These are phyloP conservation scores for Alternaria gaisen DNA, from an alignment of 2,329 filamentous ascomycete species.

Conservation along the genomic window DNA sequence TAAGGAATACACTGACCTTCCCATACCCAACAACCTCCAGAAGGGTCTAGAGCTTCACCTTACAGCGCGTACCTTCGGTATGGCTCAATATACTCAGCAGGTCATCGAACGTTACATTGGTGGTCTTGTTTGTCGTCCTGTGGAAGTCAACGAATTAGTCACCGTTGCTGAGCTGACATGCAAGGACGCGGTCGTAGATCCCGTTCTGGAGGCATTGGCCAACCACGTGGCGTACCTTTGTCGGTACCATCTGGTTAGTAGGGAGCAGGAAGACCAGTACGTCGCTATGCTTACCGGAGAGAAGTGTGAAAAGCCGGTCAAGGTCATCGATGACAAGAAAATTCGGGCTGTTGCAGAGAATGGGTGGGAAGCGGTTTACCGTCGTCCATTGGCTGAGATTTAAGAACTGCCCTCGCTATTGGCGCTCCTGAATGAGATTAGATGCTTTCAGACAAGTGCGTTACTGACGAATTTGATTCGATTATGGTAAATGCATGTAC, in stretches of 20 bases:
- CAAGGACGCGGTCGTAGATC: constrained; percentile 3
- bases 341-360: background rate
- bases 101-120: constrained; percentile 2
- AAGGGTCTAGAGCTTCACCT: constrained; percentile 9
- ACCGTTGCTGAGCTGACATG: constrained; percentile 1
- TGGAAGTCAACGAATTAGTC: background rate
- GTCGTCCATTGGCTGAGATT: background rate
- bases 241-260: constrained; percentile 5
- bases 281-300: background rate
- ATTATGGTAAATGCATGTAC: background rate
- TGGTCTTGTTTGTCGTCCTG: background rate
- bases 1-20: background rate
- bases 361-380: constrained; percentile 3
- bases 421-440: background rate
- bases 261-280: background rate
- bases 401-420: background rate
- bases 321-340: constrained; percentile 4
- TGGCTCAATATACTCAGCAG: constrained; percentile 14
- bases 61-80: constrained; percentile 8
- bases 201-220: constrained; percentile 8
- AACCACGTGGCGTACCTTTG: constrained; percentile 12
- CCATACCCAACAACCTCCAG: background rate
- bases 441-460: background rate
- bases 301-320: constrained; percentile 3
- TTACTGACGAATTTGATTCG: background rate